Base-by-base conservation (phyloP, 805 yeast species). In the Groenewaldozyma tartarivorans region DNA sequence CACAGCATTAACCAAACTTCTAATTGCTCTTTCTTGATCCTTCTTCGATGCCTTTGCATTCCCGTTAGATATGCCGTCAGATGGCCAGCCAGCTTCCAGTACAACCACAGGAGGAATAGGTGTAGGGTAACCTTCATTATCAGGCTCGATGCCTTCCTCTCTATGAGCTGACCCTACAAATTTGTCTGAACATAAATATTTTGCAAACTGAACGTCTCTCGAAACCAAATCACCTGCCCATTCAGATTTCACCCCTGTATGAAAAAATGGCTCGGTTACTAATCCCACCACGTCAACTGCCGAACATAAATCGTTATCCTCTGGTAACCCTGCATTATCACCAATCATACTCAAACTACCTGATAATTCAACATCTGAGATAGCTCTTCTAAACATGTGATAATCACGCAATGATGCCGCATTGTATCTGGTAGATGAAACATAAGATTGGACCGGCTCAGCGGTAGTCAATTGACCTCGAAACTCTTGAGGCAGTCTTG, bases 81-180 rank as follows among this genome's bases (percentile, higher is more conserved):
- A 72, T 60, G 95, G 95, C 94, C 94, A 85, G 42, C 95, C 95
- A 41, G 92, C 71, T 69, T 85, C 94, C 44, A 82, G 75, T 53
- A 84, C 74, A 50, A 80, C 66, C 41, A 82, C 83, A 24, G 48
- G 49, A 13, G 36, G 42, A 4, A 17, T 17, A 4, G 27, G 19
- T 37, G 15, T 4, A 6, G 11, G 18, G 32, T 19, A n/a, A 6
- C 11, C 35, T 15, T 34, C 39, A 5, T 33, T 39, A 11, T 34
- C 26, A n/a, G n/a, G n/a, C n/a, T n/a, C n/a, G n/a, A n/a, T n/a
- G n/a, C n/a, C n/a, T n/a, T n/a, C n/a, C n/a, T n/a, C n/a, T n/a
- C 31, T 31, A 35, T 44, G 49, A 4, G 52, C 50, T 6, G 47
- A 26, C 15, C 54, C 52, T 15, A 51, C 39, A 29, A 51, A 51